These are phyloP conservation scores for Didymella keratinophila DNA, from an alignment of 2,329 filamentous ascomycete species.

Conservation along the genomic window DNA sequence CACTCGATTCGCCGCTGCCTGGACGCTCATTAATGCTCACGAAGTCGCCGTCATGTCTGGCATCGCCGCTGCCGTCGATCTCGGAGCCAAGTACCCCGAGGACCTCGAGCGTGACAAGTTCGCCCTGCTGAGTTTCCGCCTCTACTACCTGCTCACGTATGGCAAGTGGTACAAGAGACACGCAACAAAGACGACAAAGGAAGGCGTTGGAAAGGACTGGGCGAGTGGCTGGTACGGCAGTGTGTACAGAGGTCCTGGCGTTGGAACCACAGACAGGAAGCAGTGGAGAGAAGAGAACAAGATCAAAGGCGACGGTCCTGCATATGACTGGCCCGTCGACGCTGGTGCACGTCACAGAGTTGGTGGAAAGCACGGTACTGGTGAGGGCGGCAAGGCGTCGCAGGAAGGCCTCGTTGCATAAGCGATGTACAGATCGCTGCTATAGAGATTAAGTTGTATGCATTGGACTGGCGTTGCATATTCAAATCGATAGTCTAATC, in stretches of 20 bases:
- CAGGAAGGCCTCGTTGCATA: conserved; percentile 17
- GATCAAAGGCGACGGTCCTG: conserved; percentile 27
- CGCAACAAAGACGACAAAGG: conserved; percentile 52
- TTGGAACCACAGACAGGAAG: conserved; percentile 60
- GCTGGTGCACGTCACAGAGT: conserved; percentile 24
- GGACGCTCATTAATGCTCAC: conserved; percentile 75
- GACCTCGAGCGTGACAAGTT: conserved; percentile 70
- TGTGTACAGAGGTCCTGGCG: conserved; percentile 67
- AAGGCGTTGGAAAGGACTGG: conserved; percentile 63
- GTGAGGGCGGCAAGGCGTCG: conserved; percentile 18
- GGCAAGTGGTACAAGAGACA: conserved; percentile 66
- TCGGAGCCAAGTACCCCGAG: conserved; percentile 70
- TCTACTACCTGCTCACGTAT: conserved; percentile 69
- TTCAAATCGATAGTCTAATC: conserved; percentile 15
- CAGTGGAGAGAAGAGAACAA: conserved; percentile 62
- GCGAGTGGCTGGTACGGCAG: conserved; percentile 66
- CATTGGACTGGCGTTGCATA: conserved; percentile 1
- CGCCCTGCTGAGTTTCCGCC: conserved; percentile 65
- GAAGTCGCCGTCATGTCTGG: conserved; percentile 75
- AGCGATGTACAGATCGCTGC: background rate
- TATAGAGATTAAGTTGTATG: background rate
- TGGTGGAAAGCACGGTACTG: conserved; percentile 14
- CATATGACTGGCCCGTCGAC: conserved; percentile 24
- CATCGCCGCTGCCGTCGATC: conserved; percentile 72
- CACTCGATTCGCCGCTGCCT: conserved; percentile 70